Evolutionary conservation across 1,139 yeast species (phyloP), one percentile per base, ranked within the genome.

Genomic region (Blastobotrys proliferans): DNA sequence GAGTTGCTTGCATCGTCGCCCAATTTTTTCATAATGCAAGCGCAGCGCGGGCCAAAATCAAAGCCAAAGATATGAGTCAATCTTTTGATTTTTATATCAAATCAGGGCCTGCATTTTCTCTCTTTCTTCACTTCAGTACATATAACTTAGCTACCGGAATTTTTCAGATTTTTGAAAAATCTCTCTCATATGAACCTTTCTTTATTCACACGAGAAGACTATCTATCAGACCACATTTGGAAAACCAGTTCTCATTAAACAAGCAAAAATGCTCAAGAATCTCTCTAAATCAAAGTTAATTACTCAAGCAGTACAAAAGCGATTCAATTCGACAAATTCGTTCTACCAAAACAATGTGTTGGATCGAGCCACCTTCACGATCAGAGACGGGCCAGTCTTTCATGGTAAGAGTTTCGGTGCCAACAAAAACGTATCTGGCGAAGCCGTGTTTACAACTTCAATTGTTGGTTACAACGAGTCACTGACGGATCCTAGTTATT

Each of bases 381-480:
- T 92, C 57, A 80, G 90, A 62, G 85, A 88, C 62, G 98, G 97
- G 18, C 97, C 97, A 21, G 83, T 87, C 33, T 90, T 87, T 73
- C 79, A 77, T 58, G 98, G 98, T 35, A 81, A 79, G 60, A 90
- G 97, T 1, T 92, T 92, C 61, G 98, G 98, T 60, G 95, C 97
- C 41, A 80, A 87, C 66, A 81, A 83, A 54, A 86, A 87, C 57
- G 79, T 87, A 49, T 81, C 94, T 51, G 98, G 98, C 51, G 98
- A 92, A 67, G 96, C 97, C 13, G 98, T 92, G 35, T 92, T 92
- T 72, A 86, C 97, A 38, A 92, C 98, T 28, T 92, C 97, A 4
- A 74, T 92, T 61, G 98, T 92, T 11, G 98, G 98, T 14, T 92
- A 92, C 65, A 97, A 97, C 8, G 98, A 92, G 67, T 86, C 96